Conservation (phyloP, 2,329 filamentous ascomycete species). For the Diplodia corticola region DNA sequence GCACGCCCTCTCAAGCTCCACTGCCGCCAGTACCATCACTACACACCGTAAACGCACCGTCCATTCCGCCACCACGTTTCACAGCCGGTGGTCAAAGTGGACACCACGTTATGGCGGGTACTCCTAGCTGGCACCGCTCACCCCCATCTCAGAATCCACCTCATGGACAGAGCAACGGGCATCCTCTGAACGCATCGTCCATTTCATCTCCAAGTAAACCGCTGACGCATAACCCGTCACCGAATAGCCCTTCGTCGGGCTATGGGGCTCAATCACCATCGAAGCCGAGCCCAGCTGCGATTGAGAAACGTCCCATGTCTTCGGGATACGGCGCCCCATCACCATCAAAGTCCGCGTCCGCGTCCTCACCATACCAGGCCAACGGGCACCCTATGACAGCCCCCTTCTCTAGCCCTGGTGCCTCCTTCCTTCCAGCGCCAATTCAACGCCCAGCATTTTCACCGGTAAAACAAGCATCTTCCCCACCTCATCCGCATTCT, state of each 20-base stretch:
- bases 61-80: conserved; percentile 11
- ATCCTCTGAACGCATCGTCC: background rate
- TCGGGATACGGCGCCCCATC: conserved; percentile 34
- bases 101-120: conserved; percentile 2
- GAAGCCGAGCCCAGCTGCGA: conserved; percentile 38
- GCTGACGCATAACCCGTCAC: conserved; percentile 31
- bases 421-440: conserved; percentile 44
- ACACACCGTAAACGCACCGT: background rate
- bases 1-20: background rate
- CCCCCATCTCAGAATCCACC: background rate
- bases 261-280: background rate
- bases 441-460: conserved; percentile 39
- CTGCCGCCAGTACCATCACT: background rate
- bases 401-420: conserved; percentile 46
- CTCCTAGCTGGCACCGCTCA: conserved; percentile 2
- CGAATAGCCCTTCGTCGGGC: conserved; percentile 36
- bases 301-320: conserved; percentile 43
- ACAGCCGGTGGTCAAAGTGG: background rate
- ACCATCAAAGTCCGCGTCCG: conserved; percentile 39
- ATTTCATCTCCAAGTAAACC: conserved; percentile 4
- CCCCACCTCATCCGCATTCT: conserved; percentile 38
- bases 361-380: conserved; percentile 36
- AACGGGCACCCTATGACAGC: conserved; percentile 36
- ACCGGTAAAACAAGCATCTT: conserved; percentile 40
- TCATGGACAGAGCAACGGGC: conserved; percentile 11